phyloP scores from a whole-genome alignment of 1,284 basidiomycete species.

The Entoloma clypeatum region DNA sequence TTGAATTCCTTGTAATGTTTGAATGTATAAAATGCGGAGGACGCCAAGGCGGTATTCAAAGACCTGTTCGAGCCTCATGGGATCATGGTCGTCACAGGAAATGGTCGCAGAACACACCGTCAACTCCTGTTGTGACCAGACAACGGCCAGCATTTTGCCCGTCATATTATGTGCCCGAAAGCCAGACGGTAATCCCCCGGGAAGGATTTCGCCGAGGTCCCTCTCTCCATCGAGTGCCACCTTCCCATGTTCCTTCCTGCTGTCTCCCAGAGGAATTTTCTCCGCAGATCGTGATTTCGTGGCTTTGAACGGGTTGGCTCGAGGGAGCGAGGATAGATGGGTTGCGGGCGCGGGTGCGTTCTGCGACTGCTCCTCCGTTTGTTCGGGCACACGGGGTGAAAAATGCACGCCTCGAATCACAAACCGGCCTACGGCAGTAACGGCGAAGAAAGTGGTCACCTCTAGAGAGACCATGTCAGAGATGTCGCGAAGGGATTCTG shows the following conservation, averaged over 20 bases:
- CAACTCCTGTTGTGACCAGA: slow-evolving; percentile 44
- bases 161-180: slow-evolving; percentile 29
- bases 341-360: slow-evolving; percentile 20
- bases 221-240: slow-evolving; percentile 24
- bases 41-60: slow-evolving; percentile 34
- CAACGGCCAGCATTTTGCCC: slow-evolving; percentile 32
- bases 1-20: slow-evolving; percentile 25
- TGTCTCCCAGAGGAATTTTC: slow-evolving; percentile 25
- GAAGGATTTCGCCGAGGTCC: slow-evolving; percentile 31
- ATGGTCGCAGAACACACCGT: slow-evolving; percentile 31
- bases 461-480: slow-evolving; percentile 15
- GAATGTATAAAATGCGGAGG: slow-evolving; percentile 30
- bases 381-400: slow-evolving; percentile 19
- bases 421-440: slow-evolving; percentile 32
- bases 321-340: slow-evolving; percentile 25
- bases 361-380: slow-evolving; percentile 13
- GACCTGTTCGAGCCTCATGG: slow-evolving; percentile 26
- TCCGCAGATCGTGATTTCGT: slow-evolving; percentile 42
- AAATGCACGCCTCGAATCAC: slow-evolving; percentile 31
- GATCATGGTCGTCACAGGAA: not conserved
- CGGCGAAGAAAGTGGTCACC: slow-evolving; percentile 24
- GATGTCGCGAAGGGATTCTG: slow-evolving; percentile 4
- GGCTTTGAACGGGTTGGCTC: slow-evolving; percentile 58
- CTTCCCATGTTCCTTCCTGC: slow-evolving; percentile 18
- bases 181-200: slow-evolving; percentile 29